Base-by-base conservation (phyloP, 2,329 filamentous ascomycete genomes). In the Biscogniauxia marginata region DNA sequence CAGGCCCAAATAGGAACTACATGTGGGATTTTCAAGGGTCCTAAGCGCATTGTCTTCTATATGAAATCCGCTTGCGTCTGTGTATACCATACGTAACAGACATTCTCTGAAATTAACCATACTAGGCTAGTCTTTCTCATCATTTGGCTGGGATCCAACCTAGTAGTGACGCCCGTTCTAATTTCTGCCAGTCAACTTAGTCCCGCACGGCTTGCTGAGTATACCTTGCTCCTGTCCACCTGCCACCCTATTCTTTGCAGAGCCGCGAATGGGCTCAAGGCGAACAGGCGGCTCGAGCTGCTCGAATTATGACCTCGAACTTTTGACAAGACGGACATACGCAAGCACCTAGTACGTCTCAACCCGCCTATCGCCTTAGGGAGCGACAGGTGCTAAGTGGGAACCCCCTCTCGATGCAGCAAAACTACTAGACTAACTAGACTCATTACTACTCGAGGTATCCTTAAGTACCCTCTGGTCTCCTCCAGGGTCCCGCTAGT, bases 381-480 rank as follows among this genome's bases (percentile, higher is more conserved):
- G 21, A 16, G 13, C n/a, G 55, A 52, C 24, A 57, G 58, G 48
- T 49, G 16, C 51, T 45, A 54, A 55, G 49, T 53, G 45, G 58
- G 57, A 55, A 46, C 48, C 52, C 53, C 30, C 47, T 16, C 49
- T 52, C 50, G 44, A 53, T 48, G 47, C 47, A 47, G 13, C 11
- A 46, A 52, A 54, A 51, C 46, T 53, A 49, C 47, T 45, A 11
- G 20, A 53, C 46, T 51, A 55, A 60, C 56, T 52, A 60, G 50
- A 52, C 58, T 23, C n/a, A 46, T 58, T 50, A 54, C 49, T 55
- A 46, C 53, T 59, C 52, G 55, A 63, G 54, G 65, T 67, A 66
- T 65, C 59, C 58, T 57, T 52, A 63, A 61, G 63, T 67, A 63
- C 52, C 55, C 61, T 52, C 47, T 59, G 50, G 59, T 63, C 57